Evolutionary conservation across 2,329 filamentous ascomycete species (phyloP), one percentile per base, ranked within the genome.

Genomic region (Paraconiothyrium brasiliense): DNA sequence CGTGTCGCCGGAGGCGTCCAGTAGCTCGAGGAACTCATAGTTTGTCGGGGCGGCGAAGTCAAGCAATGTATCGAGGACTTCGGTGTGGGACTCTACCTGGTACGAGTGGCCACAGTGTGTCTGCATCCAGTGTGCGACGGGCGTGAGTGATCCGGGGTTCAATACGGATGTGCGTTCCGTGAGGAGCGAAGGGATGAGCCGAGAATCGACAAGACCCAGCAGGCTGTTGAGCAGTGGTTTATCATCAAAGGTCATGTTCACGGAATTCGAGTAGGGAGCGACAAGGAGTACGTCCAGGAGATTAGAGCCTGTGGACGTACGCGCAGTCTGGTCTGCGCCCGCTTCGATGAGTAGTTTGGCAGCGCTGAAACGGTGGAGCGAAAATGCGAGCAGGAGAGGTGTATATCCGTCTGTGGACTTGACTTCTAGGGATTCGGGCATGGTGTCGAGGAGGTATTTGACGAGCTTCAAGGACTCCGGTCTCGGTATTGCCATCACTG

Each of bases 261-360:
- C 24, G 76, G 57, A 76, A 69, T 2, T 73, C 4, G 47, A 46
- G 7, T 67, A 56, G 2, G 20, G 35, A 8, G 63, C 6, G 72
- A 73, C 4, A 41, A 81, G 68, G 7, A 89, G 82, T 2, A 84
- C 80, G 71, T 96, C 92, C 1, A 94, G 65, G 16, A 94, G 79
- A 68, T 94, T 96, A 66, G 86, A 84, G 11, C 87, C 87, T 3
- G 79, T 73, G 10, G 78, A 79, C 71, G 92, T 89, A 27, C 88
- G 88, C 37, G 80, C 80, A 0, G 87, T 86, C 71, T 92, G 89
- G 71, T 95, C 87, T 2, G 91, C 91, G 3, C 90, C 91, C 30
- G 85, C 86, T 1, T 84, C 80, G 54, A 94, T 83, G 39, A 97
- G 83, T 0, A 87, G 80, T 69, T 87, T 86, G 16, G 85, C 85